Evolutionary conservation across 2,329 filamentous ascomycete species (phyloP).

Genomic region (Aspergillus arachidicola): DNA sequence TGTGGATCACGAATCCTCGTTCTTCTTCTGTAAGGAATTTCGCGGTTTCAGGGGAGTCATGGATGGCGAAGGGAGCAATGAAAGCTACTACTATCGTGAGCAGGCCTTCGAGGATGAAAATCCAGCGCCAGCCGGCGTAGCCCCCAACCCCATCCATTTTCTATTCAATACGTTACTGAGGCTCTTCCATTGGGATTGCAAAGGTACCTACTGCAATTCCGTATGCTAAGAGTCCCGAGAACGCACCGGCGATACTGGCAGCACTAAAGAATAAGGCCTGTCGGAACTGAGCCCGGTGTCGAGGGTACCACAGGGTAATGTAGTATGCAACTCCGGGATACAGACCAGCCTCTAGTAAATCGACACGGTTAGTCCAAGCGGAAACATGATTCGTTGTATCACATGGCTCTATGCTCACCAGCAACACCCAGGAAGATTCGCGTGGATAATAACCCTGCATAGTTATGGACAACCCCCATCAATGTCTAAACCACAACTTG

Average conservation of each 20-base stretch:
- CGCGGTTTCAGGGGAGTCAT: slow-evolving; percentile 50
- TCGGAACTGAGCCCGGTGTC: slow-evolving; percentile 46
- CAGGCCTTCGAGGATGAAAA: slow-evolving; percentile 54
- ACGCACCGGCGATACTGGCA: slow-evolving; percentile 54
- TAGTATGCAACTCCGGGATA: slow-evolving; percentile 50
- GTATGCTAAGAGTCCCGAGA: slow-evolving; percentile 55
- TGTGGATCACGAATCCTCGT: slow-evolving; percentile 40
- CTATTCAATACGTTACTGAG: slow-evolving; percentile 17
- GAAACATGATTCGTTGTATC: neutral
- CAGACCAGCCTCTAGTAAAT: slow-evolving; percentile 40
- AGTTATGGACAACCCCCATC: slow-evolving; percentile 52
- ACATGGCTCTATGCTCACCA: slow-evolving; percentile 6
- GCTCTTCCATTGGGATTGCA: slow-evolving; percentile 23
- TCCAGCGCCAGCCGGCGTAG: slow-evolving; percentile 53
- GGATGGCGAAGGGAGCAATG: slow-evolving; percentile 48
- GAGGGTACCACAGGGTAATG: slow-evolving; percentile 51
- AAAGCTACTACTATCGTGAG: slow-evolving; percentile 48
- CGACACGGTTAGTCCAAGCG: neutral
- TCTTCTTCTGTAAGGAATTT: slow-evolving; percentile 47
- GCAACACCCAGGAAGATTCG: slow-evolving; percentile 50
- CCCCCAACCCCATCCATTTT: slow-evolving; percentile 55
- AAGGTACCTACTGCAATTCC: slow-evolving; percentile 47
- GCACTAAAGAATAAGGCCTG: slow-evolving; percentile 52
- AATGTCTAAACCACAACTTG: slow-evolving; percentile 36
- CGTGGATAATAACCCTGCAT: slow-evolving; percentile 49